Evolutionary conservation across 202 grass and related monocot species (phyloP), one percentile per base, ranked within the genome.

Genomic region (Musa balbisiana): DNA sequence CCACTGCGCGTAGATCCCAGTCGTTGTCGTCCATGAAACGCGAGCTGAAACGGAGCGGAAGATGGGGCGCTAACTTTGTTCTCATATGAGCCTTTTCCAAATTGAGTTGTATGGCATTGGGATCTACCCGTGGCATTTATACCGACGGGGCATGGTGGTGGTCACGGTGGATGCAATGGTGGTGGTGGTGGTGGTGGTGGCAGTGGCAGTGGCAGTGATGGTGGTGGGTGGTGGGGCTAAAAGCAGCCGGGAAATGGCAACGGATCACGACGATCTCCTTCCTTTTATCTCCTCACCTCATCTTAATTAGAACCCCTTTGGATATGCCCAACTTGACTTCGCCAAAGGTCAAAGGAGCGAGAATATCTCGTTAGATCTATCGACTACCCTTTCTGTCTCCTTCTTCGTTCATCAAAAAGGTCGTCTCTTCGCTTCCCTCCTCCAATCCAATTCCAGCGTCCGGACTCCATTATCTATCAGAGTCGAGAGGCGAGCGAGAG

Each of bases 1-100:
- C 72, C 14, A 74, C 72, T 11, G 72, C 72, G 5, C 17, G 56
- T 12, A 74, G 53, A 55, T 74, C 72, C 72, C 72, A 74, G 24
- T 74, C 53, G 72, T 74, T 74, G 52, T 33, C 13, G 13, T 74
- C 72, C 72, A 74, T 74, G n/a, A n/a, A 11, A 56, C 15, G 9
- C 2, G 19, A 49, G 14, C 15, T 10, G 33, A 70, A 24, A 70
- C 9, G 9, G 69, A 71, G 49, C 3, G 49, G 17, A 27, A 50
- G 33, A 50, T 33, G 21, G 69, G 51, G 49, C 51, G 65, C 22
- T 68, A 25, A 68, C 25, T 25, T 68, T 68, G 17, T 20, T 60
- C 19, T 21, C n/a, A 4, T n/a, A 58, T 14, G 56, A 9, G 2
- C 17, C 9, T 60, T n/a, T 60, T 60, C n/a, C 56, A 5, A 60